These are phyloP conservation scores for Stephanodiscus minutulus DNA, from an alignment of 108 stramenopile genomes.

Conservation along the genomic window DNA sequence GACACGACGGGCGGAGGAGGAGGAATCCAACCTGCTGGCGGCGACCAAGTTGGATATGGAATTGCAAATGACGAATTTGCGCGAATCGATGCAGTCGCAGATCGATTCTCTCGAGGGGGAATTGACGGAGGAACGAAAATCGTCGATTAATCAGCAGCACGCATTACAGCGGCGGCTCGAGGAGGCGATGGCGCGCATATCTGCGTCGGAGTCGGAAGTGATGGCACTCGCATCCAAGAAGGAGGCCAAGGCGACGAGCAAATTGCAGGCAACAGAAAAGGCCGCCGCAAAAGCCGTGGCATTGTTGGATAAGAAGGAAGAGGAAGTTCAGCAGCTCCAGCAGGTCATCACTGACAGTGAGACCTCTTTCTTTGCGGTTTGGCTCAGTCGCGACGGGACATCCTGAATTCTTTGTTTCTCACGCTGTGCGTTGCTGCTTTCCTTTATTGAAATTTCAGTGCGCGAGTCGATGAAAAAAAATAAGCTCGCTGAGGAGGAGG, in stretches of 20 bases:
- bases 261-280: conserved; percentile 46
- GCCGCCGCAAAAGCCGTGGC: conserved; percentile 48
- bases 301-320: conserved; percentile 47
- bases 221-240: conserved; percentile 36
- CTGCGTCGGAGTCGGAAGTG: conserved; percentile 43
- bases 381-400: no score
- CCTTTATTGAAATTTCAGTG: conserved; percentile 9
- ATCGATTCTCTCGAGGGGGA: conserved; percentile 42
- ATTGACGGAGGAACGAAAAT: conserved; percentile 43
- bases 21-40: conserved; percentile 39
- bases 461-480: conserved; percentile 53
- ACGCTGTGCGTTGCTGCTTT: neutral
- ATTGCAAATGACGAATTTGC: conserved; percentile 36
- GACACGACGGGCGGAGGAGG: conserved; percentile 30
- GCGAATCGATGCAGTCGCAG: conserved; percentile 40
- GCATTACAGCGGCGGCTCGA: conserved; percentile 42
- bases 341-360: conserved; percentile 41
- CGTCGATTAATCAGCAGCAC: conserved; percentile 40
- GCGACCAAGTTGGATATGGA: conserved; percentile 41
- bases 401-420: no score
- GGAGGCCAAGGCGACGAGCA: conserved; percentile 38
- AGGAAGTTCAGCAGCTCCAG: conserved; percentile 45
- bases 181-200: conserved; percentile 36
- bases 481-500: conserved; percentile 47
- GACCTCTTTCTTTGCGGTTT: neutral